Evolutionary conservation across 2,329 filamentous ascomycete genomes (phyloP), one percentile per base, ranked within the genome.

Genomic region (Fusarium anguioides): DNA sequence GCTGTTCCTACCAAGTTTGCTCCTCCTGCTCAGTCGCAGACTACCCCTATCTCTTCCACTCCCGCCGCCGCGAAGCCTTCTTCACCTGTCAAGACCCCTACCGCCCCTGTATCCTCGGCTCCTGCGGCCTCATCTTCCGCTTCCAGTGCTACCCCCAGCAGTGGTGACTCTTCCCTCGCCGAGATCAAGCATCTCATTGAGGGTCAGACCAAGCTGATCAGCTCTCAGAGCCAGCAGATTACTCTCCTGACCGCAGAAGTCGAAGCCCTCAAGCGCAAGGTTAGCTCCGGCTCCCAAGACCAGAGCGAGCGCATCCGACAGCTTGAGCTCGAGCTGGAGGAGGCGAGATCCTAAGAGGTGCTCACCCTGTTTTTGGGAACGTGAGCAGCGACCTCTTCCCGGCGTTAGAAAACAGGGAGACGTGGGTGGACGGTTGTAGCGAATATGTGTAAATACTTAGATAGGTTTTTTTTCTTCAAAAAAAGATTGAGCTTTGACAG

Each of bases 171-270:
- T 27, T 88, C 90, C 8, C 85, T 97, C 40, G 83, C 87, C 35
- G 87, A 94, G 73, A 96, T 97, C 80, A 95, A 92, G 80, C 82
- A 86, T 54, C 81, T 96, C 71, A 83, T 97, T 31, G 88, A 92
- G 76, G 85, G 87, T 66, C 94, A 97, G 80, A 92, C 87, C 54
- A 88, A 87, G 81, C 88, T 93, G 68, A 92, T 97, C 75, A 87
- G 83, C 64, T 83, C 87, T n/a, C 91, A 97, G 80, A 91, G 87
- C 47, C 86, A 91, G 74, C 90, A 94, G 77, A 93, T 96, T 71
- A 84, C 84, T 47, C 82, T 84, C 26, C 81, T 97, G 45, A 87
- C 91, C 4, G 79, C 82, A 27, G 92, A 96, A 78, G 89, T 97
- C 15, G 93, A 96, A 75, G 85, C 86, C 17, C 83, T 97, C 71